Evolutionary conservation across 140 eudicot genomes (phyloP).

Genomic region (Ambrosia hybrid): DNA sequence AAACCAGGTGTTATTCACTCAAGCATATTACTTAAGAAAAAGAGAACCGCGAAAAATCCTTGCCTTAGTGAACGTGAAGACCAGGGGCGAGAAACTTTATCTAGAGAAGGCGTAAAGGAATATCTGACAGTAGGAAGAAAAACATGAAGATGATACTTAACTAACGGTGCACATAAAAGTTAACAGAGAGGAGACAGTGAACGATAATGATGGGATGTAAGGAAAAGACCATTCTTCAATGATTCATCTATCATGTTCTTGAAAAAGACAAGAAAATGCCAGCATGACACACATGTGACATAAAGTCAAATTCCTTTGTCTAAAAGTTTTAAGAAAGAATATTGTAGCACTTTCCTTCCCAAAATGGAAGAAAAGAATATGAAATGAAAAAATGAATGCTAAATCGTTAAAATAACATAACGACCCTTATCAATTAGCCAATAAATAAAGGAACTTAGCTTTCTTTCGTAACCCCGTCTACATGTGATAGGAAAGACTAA

Average conservation of each 20-base stretch:
- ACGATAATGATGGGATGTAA: slow-evolving; percentile 16
- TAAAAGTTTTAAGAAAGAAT: slow-evolving; percentile 12
- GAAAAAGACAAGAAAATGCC: slow-evolving; percentile 21
- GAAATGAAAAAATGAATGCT: slow-evolving; percentile 14
- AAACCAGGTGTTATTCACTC: too few relatives aligned
- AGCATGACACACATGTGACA: slow-evolving; percentile 10
- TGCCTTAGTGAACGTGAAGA: slow-evolving; percentile 15
- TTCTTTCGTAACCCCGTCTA: not conserved
- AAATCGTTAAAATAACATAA: slow-evolving; percentile 17
- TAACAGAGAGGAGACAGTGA: slow-evolving; percentile 13
- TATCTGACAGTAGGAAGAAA: slow-evolving; percentile 7
- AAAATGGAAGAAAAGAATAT: slow-evolving; percentile 17
- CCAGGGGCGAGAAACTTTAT: slow-evolving; percentile 13
- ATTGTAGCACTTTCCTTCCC: slow-evolving; percentile 23
- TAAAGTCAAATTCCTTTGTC: slow-evolving; percentile 16
- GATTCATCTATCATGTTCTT: slow-evolving; percentile 26
- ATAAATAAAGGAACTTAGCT: slow-evolving; percentile 12
- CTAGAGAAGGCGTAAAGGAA: slow-evolving; percentile 8
- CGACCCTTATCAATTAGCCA: not conserved
- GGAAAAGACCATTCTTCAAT: slow-evolving; percentile 1
- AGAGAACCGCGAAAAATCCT: not conserved
- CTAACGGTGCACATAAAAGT: slow-evolving; percentile 17
- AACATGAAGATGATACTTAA: not conserved
- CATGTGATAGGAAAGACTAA: too few relatives aligned
- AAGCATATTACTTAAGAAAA: not conserved